Base-by-base conservation (phyloP, 2,329 filamentous ascomycete species). In the Fusarium nurragi region DNA sequence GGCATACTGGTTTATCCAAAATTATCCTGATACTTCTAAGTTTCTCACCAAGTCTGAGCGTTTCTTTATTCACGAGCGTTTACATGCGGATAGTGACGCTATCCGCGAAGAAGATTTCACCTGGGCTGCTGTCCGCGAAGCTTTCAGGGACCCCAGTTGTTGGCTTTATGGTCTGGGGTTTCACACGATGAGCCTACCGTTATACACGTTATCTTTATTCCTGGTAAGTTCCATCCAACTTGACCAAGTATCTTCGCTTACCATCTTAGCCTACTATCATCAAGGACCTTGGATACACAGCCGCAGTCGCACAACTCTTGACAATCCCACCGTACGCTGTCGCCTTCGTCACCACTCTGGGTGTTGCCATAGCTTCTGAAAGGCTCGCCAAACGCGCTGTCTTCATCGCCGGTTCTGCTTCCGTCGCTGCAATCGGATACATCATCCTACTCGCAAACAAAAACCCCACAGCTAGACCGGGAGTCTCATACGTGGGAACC, bases 101-200 rank as follows among this genome's bases (percentile, higher is more conserved):
- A 91, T 87, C 0, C 84, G 88, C 6, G 79, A 88, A 44, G 91
- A 94, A 65, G 72, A 78, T 1, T 93, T 94, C 70, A 84, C 78
- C 5, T 94, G 91, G 91, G 74, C 67, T 0, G 87, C 88, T 19
- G 90, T 93, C 0, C 54, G 75, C 22, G 79, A 85, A 18, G 90
- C 90, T 0, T 74, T 92, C 37, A 85, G 81, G 14, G 89, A 94
- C 67, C 84, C 86, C 2, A 92, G 89, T 71, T 88, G 88, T 70
- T 92, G 87, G 88, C 80, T 93, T 0, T 93, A 93, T 65, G 88
- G 89, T 0, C 73, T 91, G 0, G 85, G 83, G 0, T 92, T 91
- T 68, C 90, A 93, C 72, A 91, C 89, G 6, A 87, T 92, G 81
- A 90, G 86, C 54, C 75, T 93, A 13, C 84, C 84, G 0, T 76